phyloP scores from a whole-genome alignment of 73 alveolate species.

The Blepharisma stoltei region DNA sequence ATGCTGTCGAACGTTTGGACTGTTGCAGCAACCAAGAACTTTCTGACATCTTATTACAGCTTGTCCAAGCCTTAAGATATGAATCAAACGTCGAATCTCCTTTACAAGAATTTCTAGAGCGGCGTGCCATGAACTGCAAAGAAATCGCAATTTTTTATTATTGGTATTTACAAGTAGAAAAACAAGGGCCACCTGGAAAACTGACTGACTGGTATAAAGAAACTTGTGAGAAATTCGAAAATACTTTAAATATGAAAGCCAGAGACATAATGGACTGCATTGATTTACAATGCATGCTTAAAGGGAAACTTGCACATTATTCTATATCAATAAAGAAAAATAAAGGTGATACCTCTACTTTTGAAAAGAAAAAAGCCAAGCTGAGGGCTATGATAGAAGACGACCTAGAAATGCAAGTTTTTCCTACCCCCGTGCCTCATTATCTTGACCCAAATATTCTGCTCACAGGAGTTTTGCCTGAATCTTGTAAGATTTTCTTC shows the following conservation, averaged over 20 bases:
- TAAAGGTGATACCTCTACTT: conserved; percentile 27
- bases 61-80: conserved; percentile 95
- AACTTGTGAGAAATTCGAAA: conserved; percentile 58
- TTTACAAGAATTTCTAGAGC: conserved; percentile 67
- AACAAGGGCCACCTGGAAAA: conserved; percentile 31
- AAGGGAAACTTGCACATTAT: conserved; percentile 29
- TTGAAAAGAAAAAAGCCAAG: conserved; percentile 37
- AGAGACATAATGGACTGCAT: conserved; percentile 36
- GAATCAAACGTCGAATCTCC: conserved; percentile 78
- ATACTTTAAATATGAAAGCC: conserved; percentile 62
- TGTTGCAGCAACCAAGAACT: conserved; percentile 60
- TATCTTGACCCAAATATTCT: conserved; percentile 49
- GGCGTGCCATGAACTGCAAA: conserved; percentile 69
- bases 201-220: conserved; percentile 44
- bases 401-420: neutral
- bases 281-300: conserved; percentile 37
- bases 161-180: conserved; percentile 90
- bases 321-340: conserved; percentile 40
- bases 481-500: conserved; percentile 46
- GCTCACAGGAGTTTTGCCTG: conserved; percentile 60
- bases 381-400: conserved; percentile 24
- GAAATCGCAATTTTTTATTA: conserved; percentile 84
- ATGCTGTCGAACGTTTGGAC: conserved; percentile 78
- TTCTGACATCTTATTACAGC: conserved; percentile 82
- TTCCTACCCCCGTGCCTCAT: conserved; percentile 35